Evolutionary conservation across 345 rosid species (phyloP).

Genomic region (Moricandia moricandioides): DNA sequence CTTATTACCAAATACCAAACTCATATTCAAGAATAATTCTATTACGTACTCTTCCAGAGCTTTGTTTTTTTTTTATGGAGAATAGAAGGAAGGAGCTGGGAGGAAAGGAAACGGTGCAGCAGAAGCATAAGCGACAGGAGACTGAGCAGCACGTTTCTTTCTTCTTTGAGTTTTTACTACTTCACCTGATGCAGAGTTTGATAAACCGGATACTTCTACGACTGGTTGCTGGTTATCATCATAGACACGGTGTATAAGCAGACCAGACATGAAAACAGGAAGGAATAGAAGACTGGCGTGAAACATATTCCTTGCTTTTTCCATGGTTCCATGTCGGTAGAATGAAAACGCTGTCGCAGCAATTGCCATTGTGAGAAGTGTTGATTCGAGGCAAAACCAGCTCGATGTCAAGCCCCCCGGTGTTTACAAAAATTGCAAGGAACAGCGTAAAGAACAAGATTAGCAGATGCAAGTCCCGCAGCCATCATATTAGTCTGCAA

Average conservation of each 20-base stretch:
- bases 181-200: slow-evolving; percentile 24
- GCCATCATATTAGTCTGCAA: slow-evolving; percentile 95
- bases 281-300: slow-evolving; percentile 86
- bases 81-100: slow-evolving; percentile 63
- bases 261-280: slow-evolving; percentile 88
- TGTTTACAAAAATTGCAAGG: slow-evolving; percentile 3
- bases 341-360: slow-evolving; percentile 82
- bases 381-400: slow-evolving; percentile 80
- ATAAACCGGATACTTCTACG: slow-evolving; percentile 13
- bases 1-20: slow-evolving; percentile 23
- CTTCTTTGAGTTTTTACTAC: slow-evolving; percentile 23
- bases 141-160: slow-evolving; percentile 31
- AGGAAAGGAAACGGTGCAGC: slow-evolving; percentile 93
- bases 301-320: slow-evolving; percentile 77
- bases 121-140: slow-evolving; percentile 86
- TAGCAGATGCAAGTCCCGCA: slow-evolving; percentile 82
- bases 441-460: slow-evolving; percentile 63
- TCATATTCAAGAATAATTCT: neutral
- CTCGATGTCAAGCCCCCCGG: slow-evolving; percentile 79
- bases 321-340: slow-evolving; percentile 56
- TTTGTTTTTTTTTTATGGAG: slow-evolving; percentile 16
- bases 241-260: slow-evolving; percentile 58
- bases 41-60: neutral
- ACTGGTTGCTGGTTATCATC: slow-evolving; percentile 46
- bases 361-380: slow-evolving; percentile 67